A percentile compares a stretch with the other conserved stretches of the same genome.
phyloP scores from a whole-genome alignment of 2,329 filamentous ascomycete genomes.

The Ophiostoma sp. region DNA sequence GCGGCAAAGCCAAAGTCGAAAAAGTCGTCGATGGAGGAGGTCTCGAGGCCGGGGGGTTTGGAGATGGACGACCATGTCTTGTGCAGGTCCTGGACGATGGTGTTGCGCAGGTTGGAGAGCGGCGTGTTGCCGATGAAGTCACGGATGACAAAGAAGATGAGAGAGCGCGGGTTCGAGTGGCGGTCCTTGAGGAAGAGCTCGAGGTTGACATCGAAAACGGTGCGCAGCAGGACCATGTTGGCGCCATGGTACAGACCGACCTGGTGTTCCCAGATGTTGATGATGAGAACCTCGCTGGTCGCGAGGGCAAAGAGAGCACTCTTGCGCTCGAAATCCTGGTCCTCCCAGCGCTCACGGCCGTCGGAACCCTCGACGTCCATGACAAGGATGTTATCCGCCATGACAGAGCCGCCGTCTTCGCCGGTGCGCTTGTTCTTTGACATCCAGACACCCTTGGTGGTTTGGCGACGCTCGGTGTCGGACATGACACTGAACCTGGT shows the following conservation, averaged over 20 bases:
- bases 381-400: conserved; percentile 97
- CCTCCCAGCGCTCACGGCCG: conserved; percentile 89
- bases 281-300: conserved; percentile 94
- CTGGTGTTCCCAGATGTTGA: conserved; percentile 99
- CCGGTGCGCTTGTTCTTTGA: conserved; percentile 81
- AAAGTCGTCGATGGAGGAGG: conserved; percentile 88
- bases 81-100: conserved; percentile 80
- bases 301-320: conserved; percentile 94
- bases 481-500: conserved; percentile 98
- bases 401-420: conserved; percentile 46
- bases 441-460: conserved; percentile 99
- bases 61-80: conserved; percentile 91
- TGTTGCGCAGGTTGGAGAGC: conserved; percentile 81
- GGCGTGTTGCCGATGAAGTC: conserved; percentile 93
- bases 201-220: conserved; percentile 96
- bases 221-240: conserved; percentile 98
- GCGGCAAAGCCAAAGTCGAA: conserved; percentile 98
- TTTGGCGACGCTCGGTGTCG: conserved; percentile 87
- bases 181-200: conserved; percentile 95
- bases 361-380: conserved; percentile 99
- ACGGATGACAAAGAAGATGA: conserved; percentile 97
- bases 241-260: conserved; percentile 96
- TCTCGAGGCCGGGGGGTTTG: conserved; percentile 83
- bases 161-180: conserved; percentile 81
- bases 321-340: conserved; percentile 98